Conservation (phyloP, 2,329 filamentous ascomycete species). For the Lasiodiplodia gonubiensis region DNA sequence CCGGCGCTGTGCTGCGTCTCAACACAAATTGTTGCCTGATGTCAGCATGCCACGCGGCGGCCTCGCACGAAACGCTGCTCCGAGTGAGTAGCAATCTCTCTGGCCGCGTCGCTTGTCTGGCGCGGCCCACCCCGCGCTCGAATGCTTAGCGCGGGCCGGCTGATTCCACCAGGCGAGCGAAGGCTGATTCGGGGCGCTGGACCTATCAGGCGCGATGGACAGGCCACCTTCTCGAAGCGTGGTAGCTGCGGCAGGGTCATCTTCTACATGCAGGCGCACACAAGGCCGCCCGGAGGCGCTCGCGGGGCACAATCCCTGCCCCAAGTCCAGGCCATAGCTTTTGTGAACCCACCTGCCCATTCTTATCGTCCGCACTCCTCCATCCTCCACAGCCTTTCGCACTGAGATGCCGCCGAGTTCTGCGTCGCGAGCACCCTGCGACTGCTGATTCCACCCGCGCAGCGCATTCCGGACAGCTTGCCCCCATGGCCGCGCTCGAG, state of each 20-base stretch:
- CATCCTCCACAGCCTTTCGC: neutral
- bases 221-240: slow-evolving; percentile 25
- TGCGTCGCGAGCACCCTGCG: slow-evolving; percentile 2
- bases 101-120: slow-evolving; percentile 3
- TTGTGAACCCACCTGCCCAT: slow-evolving; percentile 18
- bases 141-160: neutral
- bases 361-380: slow-evolving; percentile 14
- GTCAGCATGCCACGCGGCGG: slow-evolving; percentile 21
- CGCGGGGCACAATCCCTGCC: slow-evolving; percentile 20
- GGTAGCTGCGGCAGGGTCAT: slow-evolving; percentile 18
- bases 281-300: slow-evolving; percentile 22
- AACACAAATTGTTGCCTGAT: slow-evolving; percentile 3
- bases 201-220: slow-evolving; percentile 8
- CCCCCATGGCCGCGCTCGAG: slow-evolving; percentile 23
- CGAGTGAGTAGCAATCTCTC: neutral
- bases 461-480: neutral
- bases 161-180: slow-evolving; percentile 18
- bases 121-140: slow-evolving; percentile 12
- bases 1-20: neutral
- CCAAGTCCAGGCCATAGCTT: slow-evolving; percentile 9
- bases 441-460: neutral
- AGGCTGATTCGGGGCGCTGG: slow-evolving; percentile 13
- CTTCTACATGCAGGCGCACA: slow-evolving; percentile 7
- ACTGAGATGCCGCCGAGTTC: neutral
- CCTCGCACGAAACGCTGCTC: slow-evolving; percentile 11